phyloP scores from a whole-genome alignment of 805 yeast genomes.

The Candida nonsorbophila region DNA sequence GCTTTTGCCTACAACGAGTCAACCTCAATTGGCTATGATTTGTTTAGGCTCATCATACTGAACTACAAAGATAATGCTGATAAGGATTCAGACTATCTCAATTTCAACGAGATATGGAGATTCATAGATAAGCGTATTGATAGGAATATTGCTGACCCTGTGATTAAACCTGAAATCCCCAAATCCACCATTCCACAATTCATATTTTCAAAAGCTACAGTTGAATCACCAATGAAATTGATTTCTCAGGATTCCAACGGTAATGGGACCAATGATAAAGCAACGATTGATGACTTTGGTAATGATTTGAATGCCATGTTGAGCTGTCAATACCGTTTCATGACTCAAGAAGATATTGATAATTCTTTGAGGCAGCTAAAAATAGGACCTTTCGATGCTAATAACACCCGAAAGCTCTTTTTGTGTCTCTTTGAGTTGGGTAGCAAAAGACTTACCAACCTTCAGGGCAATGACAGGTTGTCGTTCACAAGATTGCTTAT shows the following conservation, averaged over 20 bases:
- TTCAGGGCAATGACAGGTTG: no score
- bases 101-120: slow-evolving; percentile 29
- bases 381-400: no score
- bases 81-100: slow-evolving; percentile 28
- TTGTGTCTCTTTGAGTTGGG: no score
- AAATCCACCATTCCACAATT: slow-evolving; percentile 7
- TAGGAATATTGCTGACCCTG: slow-evolving; percentile 1
- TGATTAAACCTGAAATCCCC: slow-evolving; percentile 3
- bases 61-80: slow-evolving; percentile 29
- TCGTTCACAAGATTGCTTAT: slow-evolving; percentile 7
- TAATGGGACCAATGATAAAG: slow-evolving; percentile 5
- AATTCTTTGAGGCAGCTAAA: slow-evolving; percentile 3
- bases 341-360: slow-evolving; percentile 4
- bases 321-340: slow-evolving; percentile 4
- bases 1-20: slow-evolving; percentile 27
- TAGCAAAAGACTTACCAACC: no score
- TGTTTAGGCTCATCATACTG: slow-evolving; percentile 26
- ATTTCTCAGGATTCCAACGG: slow-evolving; percentile 1
- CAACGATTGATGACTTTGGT: slow-evolving; percentile 15
- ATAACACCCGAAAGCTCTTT: no score
- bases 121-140: slow-evolving; percentile 17
- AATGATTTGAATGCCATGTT: slow-evolving; percentile 20
- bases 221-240: slow-evolving; percentile 29
- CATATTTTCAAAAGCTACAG: slow-evolving; percentile 17
- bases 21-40: slow-evolving; percentile 25